Evolutionary conservation across 495 filamentous ascomycete genomes (phyloP), one percentile per base, ranked within the genome.

Genomic region (Penicillium tannophilum): DNA sequence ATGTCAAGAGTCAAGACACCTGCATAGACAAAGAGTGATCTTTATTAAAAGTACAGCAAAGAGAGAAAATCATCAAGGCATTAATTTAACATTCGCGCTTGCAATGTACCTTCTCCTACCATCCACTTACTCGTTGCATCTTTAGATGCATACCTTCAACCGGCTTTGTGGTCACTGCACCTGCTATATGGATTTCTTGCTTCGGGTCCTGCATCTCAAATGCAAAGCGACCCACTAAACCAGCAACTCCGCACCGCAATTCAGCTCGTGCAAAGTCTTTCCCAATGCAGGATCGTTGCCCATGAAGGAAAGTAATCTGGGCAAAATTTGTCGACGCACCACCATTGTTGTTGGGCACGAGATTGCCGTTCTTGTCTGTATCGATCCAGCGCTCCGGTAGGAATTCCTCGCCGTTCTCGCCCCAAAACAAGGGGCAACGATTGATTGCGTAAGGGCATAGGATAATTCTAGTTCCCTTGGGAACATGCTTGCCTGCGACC

Each of bases 151-250:
- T 73, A 10, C 90, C 90, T 30, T 83, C 83, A 4, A 74, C 74
- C 1, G 89, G 89, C 65, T 82, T 86, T 7, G 82, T 80, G 9
- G 89, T 92, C 23, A 91, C 73, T 19, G 83, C 83, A 1, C 83
- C 80, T 52, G 82, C 85, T 56, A 88, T 84, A 28, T 77, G 62
- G 26, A 91, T 68, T 62, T 85, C 84, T 58, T 75, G 75, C 70
- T 86, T 79, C 52, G 80, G 74, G 63, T 89, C 81, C 50, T 83
- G 72, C 69, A 90, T 84, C 70, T 85, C 82, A 58, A 81, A 69
- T 33, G 42, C 55, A 64, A 71, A 78, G 42, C 68, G 54, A 1
- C 73, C 71, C 17, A 75, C 72, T 16, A 76, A 59, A 1, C 75
- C 72, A 6, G 74, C 73, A 52, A 75, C 54, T 1, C 70, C 70